Evolutionary conservation across 1,284 basidiomycete species (phyloP).

Genomic region (Tylopilus orsonianus): DNA sequence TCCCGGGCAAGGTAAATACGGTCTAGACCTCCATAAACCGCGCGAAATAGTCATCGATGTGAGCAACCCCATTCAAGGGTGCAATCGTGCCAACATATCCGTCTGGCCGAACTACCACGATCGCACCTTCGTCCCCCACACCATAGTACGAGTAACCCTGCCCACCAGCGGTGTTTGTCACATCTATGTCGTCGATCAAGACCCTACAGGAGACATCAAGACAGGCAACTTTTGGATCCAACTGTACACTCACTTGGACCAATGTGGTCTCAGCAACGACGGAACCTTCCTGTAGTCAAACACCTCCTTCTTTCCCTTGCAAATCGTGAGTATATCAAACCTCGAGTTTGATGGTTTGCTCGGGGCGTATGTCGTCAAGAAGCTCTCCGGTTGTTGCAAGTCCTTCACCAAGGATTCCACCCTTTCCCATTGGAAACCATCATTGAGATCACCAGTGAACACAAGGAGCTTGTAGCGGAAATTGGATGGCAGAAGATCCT

Average conservation of each 20-base stretch:
- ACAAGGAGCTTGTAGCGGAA: conserved; percentile 73
- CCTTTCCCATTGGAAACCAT: conserved; percentile 40
- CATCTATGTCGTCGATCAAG: conserved; percentile 47
- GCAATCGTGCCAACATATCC: conserved; percentile 67
- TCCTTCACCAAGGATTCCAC: conserved; percentile 46
- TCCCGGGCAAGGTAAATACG: too few species aligned
- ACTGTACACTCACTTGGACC: conserved; percentile 55
- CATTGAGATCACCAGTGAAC: conserved; percentile 58
- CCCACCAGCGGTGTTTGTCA: conserved; percentile 41
- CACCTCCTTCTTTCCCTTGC: conserved; percentile 45
- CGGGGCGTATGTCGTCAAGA: conserved; percentile 38
- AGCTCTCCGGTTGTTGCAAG: conserved; percentile 38
- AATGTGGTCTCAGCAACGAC: conserved; percentile 53
- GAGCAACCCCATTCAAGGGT: conserved; percentile 45
- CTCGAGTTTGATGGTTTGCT: conserved; percentile 24
- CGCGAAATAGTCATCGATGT: conserved; percentile 55
- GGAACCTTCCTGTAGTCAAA: conserved; percentile 54
- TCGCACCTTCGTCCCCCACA: conserved; percentile 52
- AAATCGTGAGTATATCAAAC: conserved; percentile 58
- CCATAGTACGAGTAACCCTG: conserved; percentile 56
- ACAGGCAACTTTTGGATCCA: background rate
- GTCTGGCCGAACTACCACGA: conserved; percentile 72
- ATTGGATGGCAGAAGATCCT: conserved; percentile 69
- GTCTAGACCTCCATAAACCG: conserved; percentile 35
- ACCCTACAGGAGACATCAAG: conserved; percentile 38